Evolutionary conservation across 208 protist genomes (phyloP), one percentile per base, ranked within the genome.

Genomic region (Wallacemonas sp.): DNA sequence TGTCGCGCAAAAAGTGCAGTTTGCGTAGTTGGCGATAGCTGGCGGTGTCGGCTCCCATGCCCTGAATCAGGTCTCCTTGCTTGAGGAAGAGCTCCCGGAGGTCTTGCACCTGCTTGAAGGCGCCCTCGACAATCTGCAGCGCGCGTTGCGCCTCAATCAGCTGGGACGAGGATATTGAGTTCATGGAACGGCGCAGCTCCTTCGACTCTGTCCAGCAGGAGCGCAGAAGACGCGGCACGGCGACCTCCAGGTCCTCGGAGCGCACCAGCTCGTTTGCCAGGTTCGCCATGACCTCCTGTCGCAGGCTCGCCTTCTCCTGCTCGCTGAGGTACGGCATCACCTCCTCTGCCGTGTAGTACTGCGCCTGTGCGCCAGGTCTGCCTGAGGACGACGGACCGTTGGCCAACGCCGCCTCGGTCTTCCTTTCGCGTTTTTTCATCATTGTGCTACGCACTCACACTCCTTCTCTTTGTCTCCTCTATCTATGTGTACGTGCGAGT

Each of bases 191-290:
- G 2, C 87, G 79, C 38, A 96, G 72, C 69, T 96, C 90, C 34
- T 73, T 81, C 27, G 81, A 76, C 76, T 96, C 87, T 57, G 72
- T 84, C 30, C 64, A 68, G 61, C 87, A 93, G 23, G 83, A 86
- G 5, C 78, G 78, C n/a, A 93, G 62, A 34, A 96, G 73, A 19
- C 81, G 85, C 12, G 90, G 85, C 26, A 96, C 83, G 21, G 80
- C 73, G 47, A 90, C 83, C 54, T 90, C 85, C 17, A 96, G 65
- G 33, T 90, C 81, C 29, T 90, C 85, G 4, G 76, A 64, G 33
- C 81, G 83, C 48, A 83, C 72, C 4, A 96, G 74, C 58, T 96
- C 90, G 21, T 90, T 86, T 52, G 91, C 94, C 23, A 96, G 74
- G 16, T 85, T 74, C 8, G 62, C 76, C 21, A 88, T 56, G 11